Percentiles rank a stretch among this genome's conserved stretches.
These are phyloP conservation scores for Pythium dissotocum DNA, from an alignment of 352 stramenopile species.

Conservation along the genomic window DNA sequence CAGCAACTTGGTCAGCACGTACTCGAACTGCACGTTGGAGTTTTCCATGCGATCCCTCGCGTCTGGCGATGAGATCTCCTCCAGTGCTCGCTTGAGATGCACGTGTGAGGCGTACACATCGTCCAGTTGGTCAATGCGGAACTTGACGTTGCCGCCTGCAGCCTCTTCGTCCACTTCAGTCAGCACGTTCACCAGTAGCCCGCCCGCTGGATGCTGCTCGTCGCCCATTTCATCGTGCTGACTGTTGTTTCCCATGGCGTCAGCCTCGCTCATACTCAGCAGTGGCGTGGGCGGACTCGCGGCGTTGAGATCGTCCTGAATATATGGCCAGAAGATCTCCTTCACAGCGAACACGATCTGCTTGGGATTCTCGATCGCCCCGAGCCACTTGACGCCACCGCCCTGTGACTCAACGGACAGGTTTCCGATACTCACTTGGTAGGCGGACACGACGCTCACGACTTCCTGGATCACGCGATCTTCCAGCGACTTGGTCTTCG, in stretches of 20 bases:
- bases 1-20: conserved; percentile 69
- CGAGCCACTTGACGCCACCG: conserved; percentile 31
- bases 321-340: conserved; percentile 81
- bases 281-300: conserved; percentile 15
- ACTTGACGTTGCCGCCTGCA: conserved; percentile 65
- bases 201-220: conserved; percentile 38
- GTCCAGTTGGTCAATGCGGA: conserved; percentile 62
- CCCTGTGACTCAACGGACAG: conserved; percentile 31
- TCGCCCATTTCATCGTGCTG: conserved; percentile 14
- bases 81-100: conserved; percentile 62
- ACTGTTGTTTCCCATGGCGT: neutral
- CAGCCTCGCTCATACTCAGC: conserved; percentile 10
- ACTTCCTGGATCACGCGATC: conserved; percentile 75
- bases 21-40: conserved; percentile 83
- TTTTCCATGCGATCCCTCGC: conserved; percentile 74
- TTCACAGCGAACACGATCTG: conserved; percentile 75
- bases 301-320: conserved; percentile 29
- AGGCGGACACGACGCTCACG: conserved; percentile 61
- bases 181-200: conserved; percentile 58
- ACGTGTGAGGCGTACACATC: conserved; percentile 68
- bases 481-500: conserved; percentile 66
- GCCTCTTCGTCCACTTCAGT: conserved; percentile 67
- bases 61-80: conserved; percentile 65
- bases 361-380: conserved; percentile 42
- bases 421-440: conserved; percentile 54